Conservation (phyloP, 441 rosid genomes). For the Pelargonium fulgidum region DNA sequence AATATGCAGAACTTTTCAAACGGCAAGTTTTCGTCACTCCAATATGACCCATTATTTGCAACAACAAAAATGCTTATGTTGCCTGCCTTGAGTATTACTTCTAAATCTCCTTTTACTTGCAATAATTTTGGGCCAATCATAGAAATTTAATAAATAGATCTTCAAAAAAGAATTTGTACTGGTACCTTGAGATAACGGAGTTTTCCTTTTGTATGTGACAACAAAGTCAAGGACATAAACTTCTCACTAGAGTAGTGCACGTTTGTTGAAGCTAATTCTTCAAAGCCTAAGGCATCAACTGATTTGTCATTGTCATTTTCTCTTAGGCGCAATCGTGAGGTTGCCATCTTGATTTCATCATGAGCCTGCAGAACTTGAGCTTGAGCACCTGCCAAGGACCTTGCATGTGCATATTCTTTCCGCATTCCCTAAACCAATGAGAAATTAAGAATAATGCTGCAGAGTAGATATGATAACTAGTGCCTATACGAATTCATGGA, state of each 20-base stretch:
- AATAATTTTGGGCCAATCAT: not conserved
- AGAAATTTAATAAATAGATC: not conserved
- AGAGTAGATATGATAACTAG: not conserved
- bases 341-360: conserved; percentile 93
- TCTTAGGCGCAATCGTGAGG: conserved; percentile 69
- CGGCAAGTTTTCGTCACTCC: no score
- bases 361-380: conserved; percentile 78
- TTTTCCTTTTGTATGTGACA: conserved; percentile 66
- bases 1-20: no score
- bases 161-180: not conserved
- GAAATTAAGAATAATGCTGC: conserved; percentile 12
- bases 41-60: no score
- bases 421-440: conserved; percentile 58
- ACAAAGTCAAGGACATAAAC: conserved; percentile 53
- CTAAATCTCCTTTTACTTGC: not conserved
- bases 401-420: conserved; percentile 76
- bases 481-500: not conserved
- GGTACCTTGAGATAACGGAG: conserved; percentile 89
- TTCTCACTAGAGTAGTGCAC: conserved; percentile 73
- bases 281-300: conserved; percentile 62
- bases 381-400: conserved; percentile 78
- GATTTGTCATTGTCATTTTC: conserved; percentile 71
- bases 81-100: not conserved
- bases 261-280: conserved; percentile 69
- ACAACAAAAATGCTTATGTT: no score